These are phyloP conservation scores for Stagonosporopsis chrysanthemi DNA, from an alignment of 2,329 filamentous ascomycete species.

Conservation along the genomic window DNA sequence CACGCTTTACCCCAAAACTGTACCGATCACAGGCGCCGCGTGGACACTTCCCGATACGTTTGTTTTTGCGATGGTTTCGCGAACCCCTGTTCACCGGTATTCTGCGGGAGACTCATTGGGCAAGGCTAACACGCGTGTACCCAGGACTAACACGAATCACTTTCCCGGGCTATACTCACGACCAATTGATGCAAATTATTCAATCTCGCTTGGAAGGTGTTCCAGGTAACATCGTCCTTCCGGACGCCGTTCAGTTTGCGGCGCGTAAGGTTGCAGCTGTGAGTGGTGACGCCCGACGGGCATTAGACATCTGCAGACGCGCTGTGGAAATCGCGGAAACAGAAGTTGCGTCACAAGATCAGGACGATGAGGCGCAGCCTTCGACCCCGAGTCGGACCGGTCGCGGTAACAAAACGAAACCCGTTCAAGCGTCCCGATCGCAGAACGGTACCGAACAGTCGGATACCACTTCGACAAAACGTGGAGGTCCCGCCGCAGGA, in stretches of 20 bases:
- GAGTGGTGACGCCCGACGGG: constrained; percentile 89
- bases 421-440: constrained; percentile 24
- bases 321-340: constrained; percentile 94
- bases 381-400: constrained; percentile 69
- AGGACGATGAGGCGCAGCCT: constrained; percentile 53
- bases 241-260: constrained; percentile 94
- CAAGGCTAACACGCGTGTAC: constrained; percentile 41
- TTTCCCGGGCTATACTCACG: constrained; percentile 96
- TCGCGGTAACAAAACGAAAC: constrained; percentile 45
- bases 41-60: constrained; percentile 23
- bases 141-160: constrained; percentile 87
- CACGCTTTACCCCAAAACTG: constrained; percentile 22
- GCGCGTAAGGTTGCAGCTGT: constrained; percentile 96
- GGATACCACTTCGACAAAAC: constrained; percentile 35
- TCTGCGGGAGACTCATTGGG: constrained; percentile 23
- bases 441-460: constrained; percentile 31
- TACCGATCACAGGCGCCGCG: constrained; percentile 27
- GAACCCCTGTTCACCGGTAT: constrained; percentile 24
- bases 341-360: constrained; percentile 56
- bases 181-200: constrained; percentile 97
- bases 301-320: constrained; percentile 91
- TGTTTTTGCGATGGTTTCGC: constrained; percentile 28
- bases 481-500: constrained; percentile 24
- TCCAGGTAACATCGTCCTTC: constrained; percentile 85
- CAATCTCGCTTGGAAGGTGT: constrained; percentile 91